These are phyloP conservation scores for Pseudopyrenochaeta lycopersici DNA, from an alignment of 2,329 filamentous ascomycete species.

Conservation along the genomic window DNA sequence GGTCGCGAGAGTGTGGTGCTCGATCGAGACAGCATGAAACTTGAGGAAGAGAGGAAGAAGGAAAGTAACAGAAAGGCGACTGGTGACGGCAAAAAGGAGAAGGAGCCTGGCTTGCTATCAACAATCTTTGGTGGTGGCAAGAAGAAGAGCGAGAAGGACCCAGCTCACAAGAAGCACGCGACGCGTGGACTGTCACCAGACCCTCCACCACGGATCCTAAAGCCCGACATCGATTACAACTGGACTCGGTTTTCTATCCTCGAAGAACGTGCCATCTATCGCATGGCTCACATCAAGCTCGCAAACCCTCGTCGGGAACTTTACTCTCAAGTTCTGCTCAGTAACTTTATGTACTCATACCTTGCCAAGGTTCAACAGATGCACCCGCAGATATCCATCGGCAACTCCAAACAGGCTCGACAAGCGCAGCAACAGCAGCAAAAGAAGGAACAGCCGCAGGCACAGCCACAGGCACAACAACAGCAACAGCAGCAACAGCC, in stretches of 20 bases:
- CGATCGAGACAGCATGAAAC: constrained; percentile 78
- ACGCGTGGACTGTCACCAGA: constrained; percentile 82
- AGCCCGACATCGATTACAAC: constrained; percentile 91
- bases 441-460: constrained; percentile 47
- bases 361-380: constrained; percentile 98
- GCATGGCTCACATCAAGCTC: constrained; percentile 98
- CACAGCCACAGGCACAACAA: constrained; percentile 48
- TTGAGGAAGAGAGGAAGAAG: constrained; percentile 85
- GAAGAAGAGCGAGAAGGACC: constrained; percentile 83
- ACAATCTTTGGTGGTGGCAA: constrained; percentile 91
- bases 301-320: constrained; percentile 94
- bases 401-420: constrained; percentile 79
- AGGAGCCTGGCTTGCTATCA: constrained; percentile 86
- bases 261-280: constrained; percentile 95
- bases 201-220: constrained; percentile 72
- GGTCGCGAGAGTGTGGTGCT: constrained; percentile 85
- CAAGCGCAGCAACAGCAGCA: constrained; percentile 62
- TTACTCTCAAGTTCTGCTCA: constrained; percentile 93
- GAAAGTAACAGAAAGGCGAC: constrained; percentile 76
- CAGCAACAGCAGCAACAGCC: constrained; percentile 43
- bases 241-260: constrained; percentile 96
- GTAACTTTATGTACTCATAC: constrained; percentile 99
- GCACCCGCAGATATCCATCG: constrained; percentile 94
- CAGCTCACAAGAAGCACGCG: constrained; percentile 75
- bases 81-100: constrained; percentile 81